Base-by-base conservation (phyloP, 306 rosid species). In the Alnus rubra region DNA sequence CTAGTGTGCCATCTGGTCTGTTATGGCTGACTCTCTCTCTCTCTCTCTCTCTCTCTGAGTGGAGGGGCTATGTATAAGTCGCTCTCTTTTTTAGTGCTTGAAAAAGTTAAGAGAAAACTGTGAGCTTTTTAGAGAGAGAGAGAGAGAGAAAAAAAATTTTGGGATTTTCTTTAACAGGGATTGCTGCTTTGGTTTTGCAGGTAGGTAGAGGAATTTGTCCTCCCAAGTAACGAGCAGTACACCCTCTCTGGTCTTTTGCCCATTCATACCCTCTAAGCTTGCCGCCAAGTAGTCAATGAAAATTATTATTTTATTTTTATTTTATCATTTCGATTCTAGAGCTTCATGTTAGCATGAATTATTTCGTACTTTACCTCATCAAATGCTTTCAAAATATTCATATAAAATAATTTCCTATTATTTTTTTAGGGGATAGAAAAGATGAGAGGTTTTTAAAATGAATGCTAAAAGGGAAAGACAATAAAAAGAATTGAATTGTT, bases 201-300 rank as follows among this genome's bases (percentile, higher is more conserved):
- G 85, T 74, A 42, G 86, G 86, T 75, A 60, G 88, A 85, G 88
- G 84, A 88, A 67, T 81, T 63, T 42, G 15, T 18, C 13, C 15
- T 5, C 28, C 35, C 9, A 3, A 3, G 31, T 12, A 1, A 53
- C 19, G 8, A 53, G 23, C 59, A 53, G 23, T 14, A 53, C 28
- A 53, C 12, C 4, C 52, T 42, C 64, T 59, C 65, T 10, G 37
- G 14, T 59, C 7, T 28, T 59, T 28, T 59, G 65, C 37, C 59
- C 23, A 53, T 8, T 53, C 59, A 16, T 53, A 15, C 28, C 33
- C 4, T 19, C 65, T 58, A 19, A 23, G 23, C 64, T 23, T 28
- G 37, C 65, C 10, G 33, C 64, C 64, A 58, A 19, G 35, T 23
- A 28, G 13, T 59, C 37, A 28, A 23, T 0, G 35, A 28, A 58